Evolutionary conservation across 164 flowering plant species (phyloP).

Genomic region (Saururus chinensis): DNA sequence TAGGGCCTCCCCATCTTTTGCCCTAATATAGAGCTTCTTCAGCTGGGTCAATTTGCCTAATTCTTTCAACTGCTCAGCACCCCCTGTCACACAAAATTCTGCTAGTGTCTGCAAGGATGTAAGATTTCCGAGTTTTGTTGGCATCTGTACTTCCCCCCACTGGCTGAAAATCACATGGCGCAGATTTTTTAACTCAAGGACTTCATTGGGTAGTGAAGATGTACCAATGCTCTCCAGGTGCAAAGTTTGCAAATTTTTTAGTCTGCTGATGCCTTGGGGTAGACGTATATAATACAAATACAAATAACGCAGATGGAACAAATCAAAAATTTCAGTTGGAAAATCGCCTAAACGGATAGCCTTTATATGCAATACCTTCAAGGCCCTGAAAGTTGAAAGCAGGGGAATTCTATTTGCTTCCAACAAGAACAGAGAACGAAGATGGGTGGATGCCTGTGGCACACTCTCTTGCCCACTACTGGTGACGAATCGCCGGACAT

Average conservation of each 20-base stretch:
- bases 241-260: background rate
- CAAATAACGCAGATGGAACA: conserved; percentile 27
- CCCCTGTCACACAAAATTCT: background rate
- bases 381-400: conserved; percentile 15
- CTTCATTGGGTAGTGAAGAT: background rate
- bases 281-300: no score
- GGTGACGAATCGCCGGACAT: conserved; percentile 20
- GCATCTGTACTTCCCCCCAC: background rate
- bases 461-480: conserved; percentile 8
- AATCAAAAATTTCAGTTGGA: conserved; percentile 13
- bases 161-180: background rate
- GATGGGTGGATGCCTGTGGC: conserved; percentile 5
- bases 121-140: background rate
- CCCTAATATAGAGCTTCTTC: background rate
- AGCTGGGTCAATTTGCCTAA: background rate
- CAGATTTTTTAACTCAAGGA: background rate
- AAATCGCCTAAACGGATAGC: conserved; percentile 15
- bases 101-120: background rate
- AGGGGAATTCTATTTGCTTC: conserved; percentile 4
- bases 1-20: background rate
- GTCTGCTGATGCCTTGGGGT: background rate
- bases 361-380: conserved; percentile 29
- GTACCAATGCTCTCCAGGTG: background rate
- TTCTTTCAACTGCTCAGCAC: background rate
- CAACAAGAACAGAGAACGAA: conserved; percentile 27